Conservation (phyloP, 306 rosid genomes). For the Dryas octopetala region DNA sequence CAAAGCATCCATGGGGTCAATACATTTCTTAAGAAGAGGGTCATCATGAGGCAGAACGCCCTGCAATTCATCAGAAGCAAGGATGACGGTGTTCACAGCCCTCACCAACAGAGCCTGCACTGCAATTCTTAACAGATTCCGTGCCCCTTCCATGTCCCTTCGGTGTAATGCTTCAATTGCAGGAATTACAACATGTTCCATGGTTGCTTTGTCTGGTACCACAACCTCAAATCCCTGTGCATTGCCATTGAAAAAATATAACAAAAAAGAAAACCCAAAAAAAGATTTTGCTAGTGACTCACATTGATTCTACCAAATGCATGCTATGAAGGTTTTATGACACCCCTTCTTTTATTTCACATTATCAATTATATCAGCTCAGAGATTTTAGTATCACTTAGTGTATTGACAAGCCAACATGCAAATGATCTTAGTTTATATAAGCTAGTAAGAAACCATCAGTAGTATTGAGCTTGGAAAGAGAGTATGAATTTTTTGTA, state of each 20-base stretch:
- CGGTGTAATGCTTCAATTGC: slow-evolving; percentile 71
- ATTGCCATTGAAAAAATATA: background rate
- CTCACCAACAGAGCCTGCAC: slow-evolving; percentile 78
- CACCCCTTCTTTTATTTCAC: no score
- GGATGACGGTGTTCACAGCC: slow-evolving; percentile 63
- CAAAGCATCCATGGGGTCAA: slow-evolving; percentile 54
- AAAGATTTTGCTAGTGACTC: background rate
- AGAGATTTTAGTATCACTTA: no score
- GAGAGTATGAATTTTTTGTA: no score
- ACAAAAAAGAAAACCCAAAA: background rate
- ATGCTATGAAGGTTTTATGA: no score
- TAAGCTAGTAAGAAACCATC: background rate
- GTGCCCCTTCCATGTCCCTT: slow-evolving; percentile 75
- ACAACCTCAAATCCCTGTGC: slow-evolving; percentile 81
- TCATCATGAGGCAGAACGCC: slow-evolving; percentile 58
- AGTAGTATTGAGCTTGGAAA: background rate
- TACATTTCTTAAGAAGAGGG: slow-evolving; percentile 52
- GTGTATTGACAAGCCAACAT: no score
- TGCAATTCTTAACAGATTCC: slow-evolving; percentile 65
- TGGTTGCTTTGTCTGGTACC: slow-evolving; percentile 66
- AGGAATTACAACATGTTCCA: slow-evolving; percentile 75
- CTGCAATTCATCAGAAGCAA: slow-evolving; percentile 68
- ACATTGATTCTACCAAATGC: no score
- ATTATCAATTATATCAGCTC: no score
- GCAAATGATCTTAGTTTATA: background rate